phyloP scores from a whole-genome alignment of 2,329 filamentous ascomycete genomes.

The Curvularia hawaiiensis region DNA sequence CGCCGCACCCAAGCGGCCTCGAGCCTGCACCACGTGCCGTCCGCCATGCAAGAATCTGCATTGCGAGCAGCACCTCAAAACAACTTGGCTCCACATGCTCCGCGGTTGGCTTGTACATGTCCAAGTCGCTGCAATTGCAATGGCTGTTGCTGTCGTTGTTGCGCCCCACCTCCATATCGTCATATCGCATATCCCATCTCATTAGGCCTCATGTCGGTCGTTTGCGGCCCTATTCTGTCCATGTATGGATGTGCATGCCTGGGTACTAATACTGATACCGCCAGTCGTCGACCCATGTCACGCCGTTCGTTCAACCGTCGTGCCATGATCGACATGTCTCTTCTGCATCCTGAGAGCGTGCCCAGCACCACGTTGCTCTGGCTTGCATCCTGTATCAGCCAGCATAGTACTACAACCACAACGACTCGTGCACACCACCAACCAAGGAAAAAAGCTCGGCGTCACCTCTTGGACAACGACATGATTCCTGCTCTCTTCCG shows the following conservation, averaged over 20 bases:
- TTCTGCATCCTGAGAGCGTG: not conserved
- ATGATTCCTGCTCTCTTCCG: not conserved
- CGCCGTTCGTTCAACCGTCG: not conserved
- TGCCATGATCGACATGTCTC: not conserved
- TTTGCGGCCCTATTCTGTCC: not conserved
- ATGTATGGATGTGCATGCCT: not conserved
- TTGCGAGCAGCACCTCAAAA: not conserved
- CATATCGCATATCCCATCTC: not conserved
- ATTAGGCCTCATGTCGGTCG: slow-evolving; percentile 9
- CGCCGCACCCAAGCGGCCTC: not conserved
- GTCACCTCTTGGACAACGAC: not conserved
- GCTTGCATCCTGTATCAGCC: not conserved
- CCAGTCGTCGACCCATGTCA: not conserved
- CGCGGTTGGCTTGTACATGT: not conserved
- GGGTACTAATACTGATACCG: not conserved
- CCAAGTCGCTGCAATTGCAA: not conserved
- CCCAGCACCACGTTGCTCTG: not conserved
- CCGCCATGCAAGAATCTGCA: not conserved
- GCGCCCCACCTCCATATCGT: not conserved
- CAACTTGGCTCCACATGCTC: not conserved
- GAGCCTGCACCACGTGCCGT: not conserved
- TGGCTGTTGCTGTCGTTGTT: not conserved
- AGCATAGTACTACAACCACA: not conserved
- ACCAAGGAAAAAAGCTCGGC: not conserved
- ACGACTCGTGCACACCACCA: slow-evolving; percentile 1